Conservation (phyloP, 345 rosid genomes). For the Salix exigua region DNA sequence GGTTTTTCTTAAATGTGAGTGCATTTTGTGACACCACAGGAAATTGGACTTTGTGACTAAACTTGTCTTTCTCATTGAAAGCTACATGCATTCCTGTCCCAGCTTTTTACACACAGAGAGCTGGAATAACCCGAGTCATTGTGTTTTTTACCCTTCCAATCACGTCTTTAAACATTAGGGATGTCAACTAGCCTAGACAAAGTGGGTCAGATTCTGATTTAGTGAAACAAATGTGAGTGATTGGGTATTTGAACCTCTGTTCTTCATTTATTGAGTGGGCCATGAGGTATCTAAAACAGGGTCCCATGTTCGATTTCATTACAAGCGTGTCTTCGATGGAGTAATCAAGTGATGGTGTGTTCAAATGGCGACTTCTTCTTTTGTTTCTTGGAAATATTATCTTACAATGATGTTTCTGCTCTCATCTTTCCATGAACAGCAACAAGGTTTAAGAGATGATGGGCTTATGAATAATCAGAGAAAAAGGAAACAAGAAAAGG, state of each 20-base stretch:
- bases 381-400: not conserved
- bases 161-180: not conserved
- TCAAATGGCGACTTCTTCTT: not conserved
- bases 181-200: not conserved
- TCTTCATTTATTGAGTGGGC: slow-evolving; percentile 23
- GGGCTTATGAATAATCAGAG: no score
- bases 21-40: not conserved
- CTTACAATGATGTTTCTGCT: no score
- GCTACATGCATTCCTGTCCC: slow-evolving; percentile 26
- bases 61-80: slow-evolving; percentile 21
- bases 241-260: slow-evolving; percentile 7
- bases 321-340: not conserved
- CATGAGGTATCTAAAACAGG: slow-evolving; percentile 24
- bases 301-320: slow-evolving; percentile 29
- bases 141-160: not conserved
- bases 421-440: not conserved
- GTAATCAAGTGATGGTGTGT: not conserved
- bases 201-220: slow-evolving; percentile 26
- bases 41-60: not conserved
- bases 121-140: slow-evolving; percentile 1
- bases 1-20: slow-evolving; percentile 25
- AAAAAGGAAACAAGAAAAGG: no score
- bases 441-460: no score
- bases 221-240: slow-evolving; percentile 25
- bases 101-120: slow-evolving; percentile 6